Evolutionary conservation across 2,329 filamentous ascomycete genomes (phyloP).

Genomic region (Rosellinia necatrix): DNA sequence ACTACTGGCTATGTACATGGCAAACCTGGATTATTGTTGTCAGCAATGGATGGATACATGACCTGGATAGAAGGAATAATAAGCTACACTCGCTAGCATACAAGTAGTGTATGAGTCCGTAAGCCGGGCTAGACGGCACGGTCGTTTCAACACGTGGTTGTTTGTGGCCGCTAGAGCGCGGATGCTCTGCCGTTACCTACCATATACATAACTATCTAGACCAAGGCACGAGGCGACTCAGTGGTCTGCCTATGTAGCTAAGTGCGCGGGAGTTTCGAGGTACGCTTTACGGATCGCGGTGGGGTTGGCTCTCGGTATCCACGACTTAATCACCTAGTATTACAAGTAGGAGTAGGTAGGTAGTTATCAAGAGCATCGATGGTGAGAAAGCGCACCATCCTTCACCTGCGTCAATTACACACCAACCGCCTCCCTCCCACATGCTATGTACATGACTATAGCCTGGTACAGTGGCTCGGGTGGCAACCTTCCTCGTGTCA

Average conservation of each 20-base stretch:
- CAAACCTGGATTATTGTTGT: too few relatives aligned
- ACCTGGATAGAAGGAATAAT: background rate
- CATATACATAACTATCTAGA: background rate
- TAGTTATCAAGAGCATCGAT: too few relatives aligned
- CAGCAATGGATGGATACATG: background rate
- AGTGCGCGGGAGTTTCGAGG: too few relatives aligned
- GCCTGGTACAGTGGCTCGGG: conserved; percentile 4
- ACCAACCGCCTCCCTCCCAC: background rate
- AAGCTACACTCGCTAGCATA: too few relatives aligned
- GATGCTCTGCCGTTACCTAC: background rate
- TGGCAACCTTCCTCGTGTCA: conserved; percentile 26
- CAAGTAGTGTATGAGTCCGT: background rate
- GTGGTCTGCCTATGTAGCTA: too few relatives aligned
- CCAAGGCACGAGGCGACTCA: too few relatives aligned
- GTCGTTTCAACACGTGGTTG: conserved; percentile 20
- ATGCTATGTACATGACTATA: background rate
- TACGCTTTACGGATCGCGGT: too few relatives aligned
- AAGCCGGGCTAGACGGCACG: conserved; percentile 8
- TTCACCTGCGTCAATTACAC: conserved; percentile 1
- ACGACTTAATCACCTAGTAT: too few relatives aligned
- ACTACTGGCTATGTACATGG: too few relatives aligned
- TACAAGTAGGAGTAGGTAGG: too few relatives aligned
- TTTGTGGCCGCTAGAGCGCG: background rate
- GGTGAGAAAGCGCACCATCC: conserved; percentile 6
- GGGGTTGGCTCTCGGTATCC: too few relatives aligned